These are phyloP conservation scores for Gremmenia infestans DNA, from an alignment of 2,329 filamentous ascomycete genomes.

Conservation along the genomic window DNA sequence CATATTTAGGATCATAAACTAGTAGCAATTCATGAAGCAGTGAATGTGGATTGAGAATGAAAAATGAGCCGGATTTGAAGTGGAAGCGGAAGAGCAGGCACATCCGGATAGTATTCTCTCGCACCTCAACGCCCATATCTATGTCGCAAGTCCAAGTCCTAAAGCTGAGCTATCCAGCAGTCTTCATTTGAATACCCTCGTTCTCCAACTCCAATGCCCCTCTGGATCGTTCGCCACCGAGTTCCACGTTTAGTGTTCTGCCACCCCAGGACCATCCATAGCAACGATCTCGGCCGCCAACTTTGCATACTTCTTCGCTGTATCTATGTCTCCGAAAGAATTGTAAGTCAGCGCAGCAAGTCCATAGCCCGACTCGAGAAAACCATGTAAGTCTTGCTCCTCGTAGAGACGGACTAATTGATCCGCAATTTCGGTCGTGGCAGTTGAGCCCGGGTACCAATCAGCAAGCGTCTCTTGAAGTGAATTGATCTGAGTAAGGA, in stretches of 20 bases:
- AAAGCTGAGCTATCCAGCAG: too few species aligned
- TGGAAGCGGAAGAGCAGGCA: too few species aligned
- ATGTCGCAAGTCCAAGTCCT: too few species aligned
- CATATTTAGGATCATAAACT: too few species aligned
- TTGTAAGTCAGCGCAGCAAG: conserved; percentile 37
- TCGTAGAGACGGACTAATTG: conserved; percentile 33
- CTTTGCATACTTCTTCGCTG: conserved; percentile 32
- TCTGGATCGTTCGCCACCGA: conserved; percentile 30
- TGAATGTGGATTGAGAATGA: too few species aligned
- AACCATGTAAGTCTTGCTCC: conserved; percentile 34
- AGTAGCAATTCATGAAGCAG: too few species aligned
- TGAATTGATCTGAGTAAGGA: conserved; percentile 27
- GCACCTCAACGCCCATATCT: too few species aligned
- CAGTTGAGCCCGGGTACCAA: background rate
- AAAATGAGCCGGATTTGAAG: too few species aligned
- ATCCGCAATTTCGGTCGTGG: conserved; percentile 28
- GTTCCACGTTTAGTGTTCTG: conserved; percentile 31
- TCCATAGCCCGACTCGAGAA: conserved; percentile 36
- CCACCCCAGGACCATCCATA: conserved; percentile 32
- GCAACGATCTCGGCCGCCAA: conserved; percentile 32
- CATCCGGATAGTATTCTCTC: too few species aligned
- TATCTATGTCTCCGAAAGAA: conserved; percentile 28
- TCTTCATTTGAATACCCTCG: too few species aligned
- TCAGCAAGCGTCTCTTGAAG: conserved; percentile 24
- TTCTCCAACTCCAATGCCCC: conserved; percentile 20